Evolutionary conservation across 768 basidiomycete genomes (phyloP).

Genomic region (Calvatia gigantea): DNA sequence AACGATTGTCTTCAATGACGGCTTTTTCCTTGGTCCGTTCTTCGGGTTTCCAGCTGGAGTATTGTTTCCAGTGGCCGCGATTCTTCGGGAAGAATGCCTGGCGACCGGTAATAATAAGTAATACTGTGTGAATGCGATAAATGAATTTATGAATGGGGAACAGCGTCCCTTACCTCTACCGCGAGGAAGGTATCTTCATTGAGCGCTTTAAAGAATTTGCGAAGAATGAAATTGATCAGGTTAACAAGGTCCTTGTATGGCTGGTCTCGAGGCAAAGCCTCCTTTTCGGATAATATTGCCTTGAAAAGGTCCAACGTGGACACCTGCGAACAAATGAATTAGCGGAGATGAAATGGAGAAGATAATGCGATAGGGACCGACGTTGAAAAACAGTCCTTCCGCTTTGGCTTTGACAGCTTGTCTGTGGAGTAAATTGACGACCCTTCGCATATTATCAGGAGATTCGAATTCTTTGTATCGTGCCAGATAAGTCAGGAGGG

Average conservation of each 20-base stretch:
- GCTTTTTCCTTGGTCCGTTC: slow-evolving; percentile 32
- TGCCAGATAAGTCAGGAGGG: slow-evolving; percentile 77
- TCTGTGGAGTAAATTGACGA: slow-evolving; percentile 85
- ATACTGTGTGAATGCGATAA: slow-evolving; percentile 8
- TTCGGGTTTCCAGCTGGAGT: slow-evolving; percentile 73
- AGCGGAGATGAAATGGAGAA: slow-evolving; percentile 11
- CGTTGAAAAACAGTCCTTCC: slow-evolving; percentile 95
- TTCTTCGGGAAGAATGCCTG: slow-evolving; percentile 91
- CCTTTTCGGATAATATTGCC: slow-evolving; percentile 76
- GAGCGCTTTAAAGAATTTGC: slow-evolving; percentile 92
- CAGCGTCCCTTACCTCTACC: slow-evolving; percentile 64
- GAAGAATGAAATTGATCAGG: slow-evolving; percentile 82
- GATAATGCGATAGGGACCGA: slow-evolving; percentile 30
- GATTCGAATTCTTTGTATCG: slow-evolving; percentile 80
- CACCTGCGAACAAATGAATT: slow-evolving; percentile 48
- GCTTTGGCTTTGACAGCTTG: slow-evolving; percentile 90
- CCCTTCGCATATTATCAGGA: slow-evolving; percentile 84
- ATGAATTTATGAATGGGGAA: slow-evolving; percentile 10
- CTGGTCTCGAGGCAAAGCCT: slow-evolving; percentile 72
- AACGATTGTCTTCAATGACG: slow-evolving; percentile 38
- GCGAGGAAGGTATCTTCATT: slow-evolving; percentile 82
- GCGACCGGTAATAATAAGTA: slow-evolving; percentile 4
- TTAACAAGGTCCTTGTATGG: slow-evolving; percentile 80
- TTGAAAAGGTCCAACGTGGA: slow-evolving; percentile 89
- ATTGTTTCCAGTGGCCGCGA: slow-evolving; percentile 81